Percentiles rank a stretch among this genome's conserved stretches.
phyloP scores from a whole-genome alignment of 306 rosid species.

The Sechiopsis laciniata region DNA sequence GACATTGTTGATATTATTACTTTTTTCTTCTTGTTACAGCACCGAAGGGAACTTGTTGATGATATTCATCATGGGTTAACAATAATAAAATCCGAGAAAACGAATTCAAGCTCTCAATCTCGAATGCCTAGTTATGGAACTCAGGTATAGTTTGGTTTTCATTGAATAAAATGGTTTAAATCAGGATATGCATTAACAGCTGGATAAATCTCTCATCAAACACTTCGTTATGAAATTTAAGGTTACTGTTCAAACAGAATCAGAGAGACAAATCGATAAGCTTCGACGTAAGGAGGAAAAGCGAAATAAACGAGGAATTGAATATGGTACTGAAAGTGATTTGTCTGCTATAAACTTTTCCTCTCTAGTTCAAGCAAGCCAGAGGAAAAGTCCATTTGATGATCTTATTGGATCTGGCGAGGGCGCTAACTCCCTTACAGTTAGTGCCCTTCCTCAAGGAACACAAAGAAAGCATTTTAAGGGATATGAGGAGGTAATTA shows the following conservation, averaged over 20 bases:
- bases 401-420: conserved; percentile 69
- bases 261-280: conserved; percentile 81
- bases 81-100: conserved; percentile 63
- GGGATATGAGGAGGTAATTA: conserved; percentile 86
- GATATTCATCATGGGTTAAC: conserved; percentile 68
- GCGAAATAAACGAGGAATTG: conserved; percentile 67
- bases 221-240: conserved; percentile 25
- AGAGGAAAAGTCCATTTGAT: conserved; percentile 59
- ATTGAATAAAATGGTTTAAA: background rate
- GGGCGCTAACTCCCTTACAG: conserved; percentile 43
- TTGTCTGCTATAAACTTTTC: conserved; percentile 60
- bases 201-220: conserved; percentile 16
- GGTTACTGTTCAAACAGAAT: conserved; percentile 93
- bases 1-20: background rate
- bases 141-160: conserved; percentile 47
- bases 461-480: conserved; percentile 63
- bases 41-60: conserved; percentile 73
- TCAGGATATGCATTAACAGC: conserved; percentile 14
- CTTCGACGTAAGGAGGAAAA: conserved; percentile 98
- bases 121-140: conserved; percentile 97
- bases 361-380: conserved; percentile 84
- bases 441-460: conserved; percentile 96
- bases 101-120: conserved; percentile 59
- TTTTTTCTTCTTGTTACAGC: conserved; percentile 32
- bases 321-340: conserved; percentile 55